phyloP scores from a whole-genome alignment of 768 basidiomycete genomes.

The Leucogyrophana mollusca region DNA sequence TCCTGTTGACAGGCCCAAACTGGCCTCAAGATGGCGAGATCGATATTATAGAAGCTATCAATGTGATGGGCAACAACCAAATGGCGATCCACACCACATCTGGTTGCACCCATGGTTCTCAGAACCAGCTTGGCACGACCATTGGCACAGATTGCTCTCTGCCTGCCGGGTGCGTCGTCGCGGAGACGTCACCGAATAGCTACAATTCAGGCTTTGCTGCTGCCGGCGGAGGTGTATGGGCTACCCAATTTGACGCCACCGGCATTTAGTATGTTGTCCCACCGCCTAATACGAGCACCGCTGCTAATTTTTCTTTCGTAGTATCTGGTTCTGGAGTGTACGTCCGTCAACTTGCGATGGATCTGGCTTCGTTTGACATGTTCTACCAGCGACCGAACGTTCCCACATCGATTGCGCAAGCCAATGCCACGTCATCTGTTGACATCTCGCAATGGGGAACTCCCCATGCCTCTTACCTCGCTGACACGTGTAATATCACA shows the following conservation, averaged over 20 bases:
- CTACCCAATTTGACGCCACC: slow-evolving; percentile 62
- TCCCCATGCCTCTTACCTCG: slow-evolving; percentile 43
- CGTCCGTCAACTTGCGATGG: slow-evolving; percentile 8
- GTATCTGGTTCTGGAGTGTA: slow-evolving; percentile 52
- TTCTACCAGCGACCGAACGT: slow-evolving; percentile 32
- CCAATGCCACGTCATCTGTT: slow-evolving; percentile 31
- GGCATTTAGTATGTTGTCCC: slow-evolving; percentile 43
- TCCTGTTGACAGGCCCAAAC: slow-evolving; percentile 16
- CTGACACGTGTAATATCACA: slow-evolving; percentile 41
- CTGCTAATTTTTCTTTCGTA: slow-evolving; percentile 13
- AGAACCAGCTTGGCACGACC: slow-evolving; percentile 31
- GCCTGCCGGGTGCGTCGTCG: slow-evolving; percentile 27
- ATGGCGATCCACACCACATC: slow-evolving; percentile 52
- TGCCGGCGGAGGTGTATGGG: slow-evolving; percentile 63
- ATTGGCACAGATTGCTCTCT: slow-evolving; percentile 21
- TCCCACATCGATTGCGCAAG: slow-evolving; percentile 33
- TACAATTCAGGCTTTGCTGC: slow-evolving; percentile 18
- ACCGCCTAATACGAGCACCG: neutral
- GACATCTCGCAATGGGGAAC: slow-evolving; percentile 42
- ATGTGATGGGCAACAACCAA: slow-evolving; percentile 49
- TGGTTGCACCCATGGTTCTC: slow-evolving; percentile 35
- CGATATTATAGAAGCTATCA: slow-evolving; percentile 64
- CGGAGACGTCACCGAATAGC: slow-evolving; percentile 29
- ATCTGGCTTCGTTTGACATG: neutral
- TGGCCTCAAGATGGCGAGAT: slow-evolving; percentile 53